A percentile compares a stretch with the other conserved stretches of the same genome.
Conservation (phyloP, 106 monocot genomes). For the Platanthera guangdongensis region DNA sequence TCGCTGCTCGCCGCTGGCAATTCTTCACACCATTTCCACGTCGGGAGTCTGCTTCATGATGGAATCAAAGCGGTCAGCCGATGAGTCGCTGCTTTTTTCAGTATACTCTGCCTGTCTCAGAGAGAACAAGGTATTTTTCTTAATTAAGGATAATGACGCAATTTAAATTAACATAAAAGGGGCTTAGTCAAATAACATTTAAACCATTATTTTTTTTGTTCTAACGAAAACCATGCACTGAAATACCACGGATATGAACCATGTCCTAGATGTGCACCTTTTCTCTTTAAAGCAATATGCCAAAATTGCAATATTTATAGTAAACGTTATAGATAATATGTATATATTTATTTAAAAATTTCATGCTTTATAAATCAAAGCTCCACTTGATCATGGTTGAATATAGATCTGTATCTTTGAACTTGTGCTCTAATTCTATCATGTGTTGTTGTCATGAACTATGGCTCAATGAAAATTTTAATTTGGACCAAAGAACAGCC, state of each 20-base stretch:
- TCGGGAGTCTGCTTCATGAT: conserved; percentile 63
- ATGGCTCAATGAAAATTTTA: background rate
- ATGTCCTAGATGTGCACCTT: background rate
- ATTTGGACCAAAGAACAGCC: background rate
- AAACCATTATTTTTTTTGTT: background rate
- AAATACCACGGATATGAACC: background rate
- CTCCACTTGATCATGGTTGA: background rate
- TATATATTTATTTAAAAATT: background rate
- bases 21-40: conserved; percentile 73
- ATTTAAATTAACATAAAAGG: background rate
- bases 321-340: background rate
- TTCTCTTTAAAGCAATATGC: conserved; percentile 1
- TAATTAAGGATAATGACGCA: background rate
- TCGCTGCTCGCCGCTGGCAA: conserved; percentile 32
- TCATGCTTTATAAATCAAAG: background rate
- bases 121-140: conserved; percentile 84
- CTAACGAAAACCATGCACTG: background rate
- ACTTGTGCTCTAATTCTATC: background rate
- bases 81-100: conserved; percentile 40
- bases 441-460: background rate
- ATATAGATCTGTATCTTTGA: background rate
- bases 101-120: conserved; percentile 72
- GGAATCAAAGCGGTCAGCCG: conserved; percentile 49
- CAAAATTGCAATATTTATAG: background rate
- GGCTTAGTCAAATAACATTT: background rate